A percentile compares a stretch with the other conserved stretches of the same genome.
phyloP scores from a whole-genome alignment of 257 asterid genomes.

The Marsdenia floribunda region DNA sequence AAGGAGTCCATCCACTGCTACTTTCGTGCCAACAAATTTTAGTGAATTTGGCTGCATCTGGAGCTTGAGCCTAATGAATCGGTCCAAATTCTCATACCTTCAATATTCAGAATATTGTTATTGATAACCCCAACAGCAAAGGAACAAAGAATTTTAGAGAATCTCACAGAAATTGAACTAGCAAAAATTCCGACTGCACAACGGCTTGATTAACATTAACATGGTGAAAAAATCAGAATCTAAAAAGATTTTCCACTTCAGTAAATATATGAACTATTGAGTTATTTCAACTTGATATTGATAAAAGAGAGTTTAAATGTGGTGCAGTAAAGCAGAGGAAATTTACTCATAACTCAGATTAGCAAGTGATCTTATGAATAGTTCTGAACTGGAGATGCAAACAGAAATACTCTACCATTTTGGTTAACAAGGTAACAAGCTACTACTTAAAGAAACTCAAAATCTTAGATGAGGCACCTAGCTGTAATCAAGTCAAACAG shows the following conservation, averaged over 20 bases:
- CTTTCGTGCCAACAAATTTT: slow-evolving; percentile 29
- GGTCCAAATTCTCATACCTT: slow-evolving; percentile 36
- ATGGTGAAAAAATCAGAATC: neutral
- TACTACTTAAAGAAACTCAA: neutral
- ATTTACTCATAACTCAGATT: neutral
- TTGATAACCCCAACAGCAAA: neutral
- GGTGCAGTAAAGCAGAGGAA: neutral
- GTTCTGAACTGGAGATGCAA: neutral
- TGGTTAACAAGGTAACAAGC: neutral
- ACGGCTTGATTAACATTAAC: neutral
- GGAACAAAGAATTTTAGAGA: neutral
- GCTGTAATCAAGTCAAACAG: neutral
- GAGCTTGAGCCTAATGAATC: slow-evolving; percentile 24
- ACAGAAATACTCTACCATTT: neutral
- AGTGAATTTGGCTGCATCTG: slow-evolving; percentile 23
- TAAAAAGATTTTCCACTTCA: neutral
- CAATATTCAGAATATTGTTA: neutral
- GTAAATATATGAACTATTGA: neutral
- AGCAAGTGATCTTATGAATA: neutral
- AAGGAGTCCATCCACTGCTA: slow-evolving; percentile 26
- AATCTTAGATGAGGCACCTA: neutral
- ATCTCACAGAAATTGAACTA: neutral
- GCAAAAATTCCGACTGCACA: neutral
- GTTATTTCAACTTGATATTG: neutral
- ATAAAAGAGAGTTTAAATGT: neutral